Evolutionary conservation across 495 filamentous ascomycete genomes (phyloP).

Genomic region (Daldinia childiae): DNA sequence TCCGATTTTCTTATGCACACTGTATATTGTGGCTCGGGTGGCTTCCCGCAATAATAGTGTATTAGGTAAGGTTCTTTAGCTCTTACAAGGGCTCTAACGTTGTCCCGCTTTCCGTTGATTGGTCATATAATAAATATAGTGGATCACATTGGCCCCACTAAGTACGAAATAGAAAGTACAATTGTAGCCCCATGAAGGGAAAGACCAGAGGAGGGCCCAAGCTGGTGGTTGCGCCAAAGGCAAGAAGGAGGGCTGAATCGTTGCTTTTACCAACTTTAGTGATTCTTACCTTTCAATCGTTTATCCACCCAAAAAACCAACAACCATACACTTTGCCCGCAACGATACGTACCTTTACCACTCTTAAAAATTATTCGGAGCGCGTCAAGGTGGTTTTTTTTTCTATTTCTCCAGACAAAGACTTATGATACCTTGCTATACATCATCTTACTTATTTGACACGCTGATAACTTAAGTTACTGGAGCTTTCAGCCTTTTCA

Average conservation of each 20-base stretch:
- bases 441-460: not conserved
- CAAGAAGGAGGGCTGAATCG: constrained; percentile 1
- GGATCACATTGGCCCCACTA: constrained; percentile 1
- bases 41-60: not conserved
- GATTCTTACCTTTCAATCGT: constrained; percentile 18
- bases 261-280: constrained; percentile 25
- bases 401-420: constrained; percentile 2
- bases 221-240: not conserved
- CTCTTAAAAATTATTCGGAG: constrained; percentile 16
- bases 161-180: constrained; percentile 10
- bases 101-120: not conserved
- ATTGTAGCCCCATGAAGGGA: constrained; percentile 8
- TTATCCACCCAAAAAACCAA: constrained; percentile 33
- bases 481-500: constrained; percentile 15
- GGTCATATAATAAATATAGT: not conserved
- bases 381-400: constrained; percentile 10
- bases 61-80: not conserved
- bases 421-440: constrained; percentile 3
- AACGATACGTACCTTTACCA: constrained; percentile 12
- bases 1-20: not conserved
- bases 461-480: not conserved
- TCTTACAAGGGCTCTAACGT: not conserved
- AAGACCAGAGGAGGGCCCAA: constrained; percentile 29
- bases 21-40: not conserved
- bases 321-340: constrained; percentile 13